A percentile compares a stretch with the other conserved stretches of the same genome.
Evolutionary conservation across 345 rosid genomes (phyloP).

Genomic region (Salix purpurea): DNA sequence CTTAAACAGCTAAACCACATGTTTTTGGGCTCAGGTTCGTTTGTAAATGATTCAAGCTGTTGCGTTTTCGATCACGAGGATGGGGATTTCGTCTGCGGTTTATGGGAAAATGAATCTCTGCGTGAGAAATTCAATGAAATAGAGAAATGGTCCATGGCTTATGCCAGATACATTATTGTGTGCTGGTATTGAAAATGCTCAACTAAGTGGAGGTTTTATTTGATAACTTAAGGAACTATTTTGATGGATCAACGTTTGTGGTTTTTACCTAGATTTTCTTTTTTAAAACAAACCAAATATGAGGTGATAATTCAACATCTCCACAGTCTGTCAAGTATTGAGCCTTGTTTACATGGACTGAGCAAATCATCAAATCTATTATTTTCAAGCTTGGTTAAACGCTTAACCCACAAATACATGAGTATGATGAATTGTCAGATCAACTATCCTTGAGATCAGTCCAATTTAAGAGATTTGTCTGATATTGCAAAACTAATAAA

Average conservation of each 20-base stretch:
- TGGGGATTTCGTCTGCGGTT: slow-evolving; percentile 24
- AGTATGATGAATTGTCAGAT: too few species aligned
- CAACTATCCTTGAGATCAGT: too few species aligned
- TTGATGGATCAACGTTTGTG: not conserved
- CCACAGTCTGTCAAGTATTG: too few species aligned
- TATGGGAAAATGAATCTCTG: slow-evolving; percentile 30
- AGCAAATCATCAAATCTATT: too few species aligned
- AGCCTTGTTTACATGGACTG: too few species aligned
- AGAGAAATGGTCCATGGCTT: slow-evolving; percentile 36
- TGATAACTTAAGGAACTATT: slow-evolving; percentile 23
- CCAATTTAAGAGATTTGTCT: too few species aligned
- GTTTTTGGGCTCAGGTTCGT: slow-evolving; percentile 22
- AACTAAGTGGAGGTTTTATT: slow-evolving; percentile 17
- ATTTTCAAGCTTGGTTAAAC: too few species aligned
- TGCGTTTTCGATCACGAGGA: slow-evolving; percentile 31
- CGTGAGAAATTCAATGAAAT: slow-evolving; percentile 22
- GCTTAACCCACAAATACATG: too few species aligned
- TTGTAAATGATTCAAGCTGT: slow-evolving; percentile 22
- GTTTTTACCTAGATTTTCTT: too few species aligned
- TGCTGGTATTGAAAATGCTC: slow-evolving; percentile 23
- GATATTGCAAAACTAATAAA: too few species aligned
- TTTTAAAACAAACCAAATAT: too few species aligned
- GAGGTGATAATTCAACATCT: too few species aligned
- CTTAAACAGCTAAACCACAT: slow-evolving; percentile 24
- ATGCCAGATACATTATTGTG: slow-evolving; percentile 29